A percentile compares a stretch with the other conserved stretches of the same genome.
phyloP scores from a whole-genome alignment of 768 basidiomycete genomes.

The Peribolospora kevripleyi region DNA sequence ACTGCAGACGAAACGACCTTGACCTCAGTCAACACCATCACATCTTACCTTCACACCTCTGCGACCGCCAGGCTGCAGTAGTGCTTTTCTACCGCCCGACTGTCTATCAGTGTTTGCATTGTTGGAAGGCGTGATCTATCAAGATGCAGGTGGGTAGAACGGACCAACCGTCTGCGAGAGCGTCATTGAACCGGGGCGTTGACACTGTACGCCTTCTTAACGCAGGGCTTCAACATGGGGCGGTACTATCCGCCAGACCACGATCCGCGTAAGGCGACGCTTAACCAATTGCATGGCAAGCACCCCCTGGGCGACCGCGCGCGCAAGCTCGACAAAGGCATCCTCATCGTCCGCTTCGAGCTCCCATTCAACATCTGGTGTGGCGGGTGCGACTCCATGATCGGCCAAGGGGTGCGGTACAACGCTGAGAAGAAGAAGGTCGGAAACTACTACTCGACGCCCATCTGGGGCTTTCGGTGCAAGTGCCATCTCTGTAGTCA shows the following conservation, averaged over 20 bases:
- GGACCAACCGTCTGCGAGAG: no score
- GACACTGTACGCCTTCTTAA: neutral
- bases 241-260: constrained; percentile 51
- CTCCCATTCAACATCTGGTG: constrained; percentile 25
- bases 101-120: no score
- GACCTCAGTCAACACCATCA: no score
- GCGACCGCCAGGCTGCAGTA: no score
- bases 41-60: no score
- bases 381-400: constrained; percentile 80
- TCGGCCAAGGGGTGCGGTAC: constrained; percentile 98
- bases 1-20: no score
- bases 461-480: constrained; percentile 83
- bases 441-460: constrained; percentile 79
- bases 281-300: constrained; percentile 34
- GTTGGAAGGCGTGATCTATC: no score
- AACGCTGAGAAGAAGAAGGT: constrained; percentile 98
- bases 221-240: constrained; percentile 42
- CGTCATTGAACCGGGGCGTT: no score
- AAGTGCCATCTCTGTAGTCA: constrained; percentile 89
- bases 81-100: no score
- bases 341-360: constrained; percentile 85
- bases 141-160: no score
- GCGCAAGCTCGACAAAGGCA: constrained; percentile 83
- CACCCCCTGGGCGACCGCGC: constrained; percentile 60
- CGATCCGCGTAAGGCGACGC: constrained; percentile 40